Evolutionary conservation across 176 grass and related monocot species (phyloP).

Genomic region (Paspalum notatum): DNA sequence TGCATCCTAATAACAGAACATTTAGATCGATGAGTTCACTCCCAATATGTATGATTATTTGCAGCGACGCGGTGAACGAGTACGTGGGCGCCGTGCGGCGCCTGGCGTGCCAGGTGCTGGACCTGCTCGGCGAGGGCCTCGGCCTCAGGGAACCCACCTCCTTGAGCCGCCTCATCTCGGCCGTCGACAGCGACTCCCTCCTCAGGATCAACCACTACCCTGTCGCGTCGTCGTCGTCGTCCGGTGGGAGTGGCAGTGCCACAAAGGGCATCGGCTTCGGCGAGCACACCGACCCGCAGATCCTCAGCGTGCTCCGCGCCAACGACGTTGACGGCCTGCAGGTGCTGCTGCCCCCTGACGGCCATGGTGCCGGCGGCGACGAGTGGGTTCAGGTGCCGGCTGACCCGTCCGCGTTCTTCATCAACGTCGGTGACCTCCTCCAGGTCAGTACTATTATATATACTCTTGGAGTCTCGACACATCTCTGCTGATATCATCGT

Average conservation of each 20-base stretch:
- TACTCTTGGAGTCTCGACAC: background rate
- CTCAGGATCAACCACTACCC: slow-evolving; percentile 93
- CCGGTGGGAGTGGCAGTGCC: background rate
- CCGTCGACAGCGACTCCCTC: slow-evolving; percentile 75
- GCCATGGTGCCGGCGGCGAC: background rate
- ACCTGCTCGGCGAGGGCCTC: slow-evolving; percentile 77
- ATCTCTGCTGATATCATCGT: too few relatives aligned
- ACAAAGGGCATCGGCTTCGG: slow-evolving; percentile 65
- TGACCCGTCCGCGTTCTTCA: slow-evolving; percentile 71
- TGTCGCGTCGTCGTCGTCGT: background rate
- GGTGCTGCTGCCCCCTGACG: slow-evolving; percentile 43
- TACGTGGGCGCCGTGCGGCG: slow-evolving; percentile 69
- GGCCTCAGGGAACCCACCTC: slow-evolving; percentile 54
- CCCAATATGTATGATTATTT: too few relatives aligned
- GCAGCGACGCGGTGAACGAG: slow-evolving; percentile 73
- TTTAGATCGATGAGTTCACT: too few relatives aligned
- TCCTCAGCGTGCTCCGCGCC: slow-evolving; percentile 77
- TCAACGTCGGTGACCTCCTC: slow-evolving; percentile 84
- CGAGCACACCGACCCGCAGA: slow-evolving; percentile 90
- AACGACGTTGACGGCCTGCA: slow-evolving; percentile 86
- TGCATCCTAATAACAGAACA: too few relatives aligned
- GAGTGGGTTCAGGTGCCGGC: slow-evolving; percentile 67
- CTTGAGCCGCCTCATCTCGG: slow-evolving; percentile 57
- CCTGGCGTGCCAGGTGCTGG: slow-evolving; percentile 66
- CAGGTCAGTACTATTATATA: slow-evolving; percentile 47